Evolutionary conservation across 306 rosid genomes (phyloP), one percentile per base, ranked within the genome.

Genomic region (Acmispon strigosus): DNA sequence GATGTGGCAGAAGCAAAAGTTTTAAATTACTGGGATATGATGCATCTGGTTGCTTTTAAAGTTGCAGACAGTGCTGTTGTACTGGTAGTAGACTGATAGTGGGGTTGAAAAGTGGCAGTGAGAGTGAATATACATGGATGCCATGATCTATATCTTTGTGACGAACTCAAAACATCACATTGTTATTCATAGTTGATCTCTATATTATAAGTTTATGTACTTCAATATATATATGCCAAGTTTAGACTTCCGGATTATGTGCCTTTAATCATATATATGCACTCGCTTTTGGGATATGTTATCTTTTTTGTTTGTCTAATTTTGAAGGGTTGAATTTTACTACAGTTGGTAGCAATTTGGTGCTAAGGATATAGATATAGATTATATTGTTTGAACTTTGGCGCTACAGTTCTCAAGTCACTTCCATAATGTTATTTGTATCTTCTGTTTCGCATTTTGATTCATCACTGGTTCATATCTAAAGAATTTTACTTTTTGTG

Each of bases 11-110:
- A 79, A 75, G 84, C 75, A 82, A 82, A 83, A 76, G 84, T 54
- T 67, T 65, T 41, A 78, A 74, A 72, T 47, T 32, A 66, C 74
- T 85, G 76, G 71, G 74, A 69, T 82, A 85, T 76, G 62, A 69
- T 62, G 10, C 22, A 45, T 69, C 73, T 69, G 37, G 6, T 32
- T 32, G 80, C 84, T 85, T 82, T 82, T 72, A 57, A 79, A 79
- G 84, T 76, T 76, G 63, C 74, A 78, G 74, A 80, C 77, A 69
- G 69, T 79, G 82, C 44, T 80, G 71, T 70, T 80, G 71, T 70
- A 78, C 82, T 78, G 62, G 19, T 73, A 68, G 81, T 78, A 66
- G 76, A 81, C 80, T 81, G 45, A 5, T 70, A 77, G 85, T 84
- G 81, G 76, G 58, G 84, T 73, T 73, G 84, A 69, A 81, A 83